Conservation (phyloP, 2,329 filamentous ascomycete genomes). For the Xenoacremonium recifei region DNA sequence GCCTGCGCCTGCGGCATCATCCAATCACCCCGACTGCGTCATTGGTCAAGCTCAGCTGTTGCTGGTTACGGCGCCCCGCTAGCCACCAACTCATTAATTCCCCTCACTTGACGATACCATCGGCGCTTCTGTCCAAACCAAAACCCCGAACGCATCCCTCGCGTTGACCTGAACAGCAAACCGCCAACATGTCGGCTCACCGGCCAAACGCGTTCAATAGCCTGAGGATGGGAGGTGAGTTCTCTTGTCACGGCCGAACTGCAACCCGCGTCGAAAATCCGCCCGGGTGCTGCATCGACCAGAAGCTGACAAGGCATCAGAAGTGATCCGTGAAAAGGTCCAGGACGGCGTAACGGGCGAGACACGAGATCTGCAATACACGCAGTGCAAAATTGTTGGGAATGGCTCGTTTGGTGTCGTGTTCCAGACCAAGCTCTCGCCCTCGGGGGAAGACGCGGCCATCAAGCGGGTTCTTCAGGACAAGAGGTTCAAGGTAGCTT, state of each 20-base stretch:
- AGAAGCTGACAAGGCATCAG: constrained; percentile 45
- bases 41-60: constrained; percentile 22
- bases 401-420: constrained; percentile 99
- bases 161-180: constrained; percentile 24
- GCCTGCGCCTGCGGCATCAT: constrained; percentile 14
- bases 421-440: constrained; percentile 97
- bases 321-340: constrained; percentile 97
- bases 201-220: constrained; percentile 83
- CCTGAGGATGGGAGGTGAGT: constrained; percentile 96
- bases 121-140: constrained; percentile 19
- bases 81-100: constrained; percentile 26
- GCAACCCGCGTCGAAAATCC: constrained; percentile 2
- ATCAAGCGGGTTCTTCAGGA: constrained; percentile 99
- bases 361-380: constrained; percentile 95
- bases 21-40: constrained; percentile 14
- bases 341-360: constrained; percentile 97
- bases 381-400: constrained; percentile 98
- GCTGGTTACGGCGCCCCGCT: constrained; percentile 38
- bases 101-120: constrained; percentile 25
- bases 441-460: constrained; percentile 96
- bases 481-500: constrained; percentile 93
- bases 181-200: constrained; percentile 74
- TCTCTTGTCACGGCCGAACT: too few relatives aligned
- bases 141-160: too few relatives aligned
- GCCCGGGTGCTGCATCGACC: constrained; percentile 2